A percentile compares a stretch with the other conserved stretches of the same genome.
Evolutionary conservation across 257 asterid species (phyloP).

Genomic region (Cinchona pubescens): DNA sequence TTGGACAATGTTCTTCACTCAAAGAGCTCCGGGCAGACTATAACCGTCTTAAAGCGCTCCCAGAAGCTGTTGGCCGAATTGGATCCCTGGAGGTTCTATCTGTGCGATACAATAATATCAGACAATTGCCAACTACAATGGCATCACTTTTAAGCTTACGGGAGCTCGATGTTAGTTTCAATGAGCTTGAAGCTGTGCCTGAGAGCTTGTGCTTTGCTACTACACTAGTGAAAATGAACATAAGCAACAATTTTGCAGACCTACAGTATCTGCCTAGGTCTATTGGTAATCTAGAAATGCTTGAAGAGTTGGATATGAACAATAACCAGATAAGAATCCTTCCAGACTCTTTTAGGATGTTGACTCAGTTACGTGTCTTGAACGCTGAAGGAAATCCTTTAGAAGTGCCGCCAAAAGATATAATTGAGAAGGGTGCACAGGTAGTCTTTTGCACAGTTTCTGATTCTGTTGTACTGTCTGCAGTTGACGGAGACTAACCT

Average conservation of each 20-base stretch:
- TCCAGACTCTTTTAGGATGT: slow-evolving; percentile 84
- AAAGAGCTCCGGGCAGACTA: slow-evolving; percentile 70
- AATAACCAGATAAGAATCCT: slow-evolving; percentile 75
- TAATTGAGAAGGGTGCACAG: slow-evolving; percentile 69
- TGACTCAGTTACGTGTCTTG: slow-evolving; percentile 47
- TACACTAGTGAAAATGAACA: slow-evolving; percentile 67
- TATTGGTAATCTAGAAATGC: slow-evolving; percentile 78
- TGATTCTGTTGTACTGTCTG: neutral
- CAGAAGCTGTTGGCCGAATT: slow-evolving; percentile 80
- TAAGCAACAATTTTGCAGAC: slow-evolving; percentile 88
- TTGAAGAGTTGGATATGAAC: slow-evolving; percentile 81
- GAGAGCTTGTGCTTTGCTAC: slow-evolving; percentile 93
- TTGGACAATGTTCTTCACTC: slow-evolving; percentile 65
- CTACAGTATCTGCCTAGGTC: slow-evolving; percentile 71
- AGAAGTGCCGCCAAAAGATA: slow-evolving; percentile 53
- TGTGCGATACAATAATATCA: slow-evolving; percentile 68
- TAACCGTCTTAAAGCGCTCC: slow-evolving; percentile 78
- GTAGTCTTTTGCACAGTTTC: slow-evolving; percentile 31
- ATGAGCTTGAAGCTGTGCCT: slow-evolving; percentile 75
- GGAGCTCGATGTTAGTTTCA: slow-evolving; percentile 79
- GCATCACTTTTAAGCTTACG: slow-evolving; percentile 56
- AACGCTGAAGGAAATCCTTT: slow-evolving; percentile 83
- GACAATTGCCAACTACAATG: slow-evolving; percentile 79
- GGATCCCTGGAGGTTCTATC: slow-evolving; percentile 68
- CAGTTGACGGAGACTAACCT: slow-evolving; percentile 15